Conservation (phyloP, 2,329 filamentous ascomycete species). For the Eutypella sp. region DNA sequence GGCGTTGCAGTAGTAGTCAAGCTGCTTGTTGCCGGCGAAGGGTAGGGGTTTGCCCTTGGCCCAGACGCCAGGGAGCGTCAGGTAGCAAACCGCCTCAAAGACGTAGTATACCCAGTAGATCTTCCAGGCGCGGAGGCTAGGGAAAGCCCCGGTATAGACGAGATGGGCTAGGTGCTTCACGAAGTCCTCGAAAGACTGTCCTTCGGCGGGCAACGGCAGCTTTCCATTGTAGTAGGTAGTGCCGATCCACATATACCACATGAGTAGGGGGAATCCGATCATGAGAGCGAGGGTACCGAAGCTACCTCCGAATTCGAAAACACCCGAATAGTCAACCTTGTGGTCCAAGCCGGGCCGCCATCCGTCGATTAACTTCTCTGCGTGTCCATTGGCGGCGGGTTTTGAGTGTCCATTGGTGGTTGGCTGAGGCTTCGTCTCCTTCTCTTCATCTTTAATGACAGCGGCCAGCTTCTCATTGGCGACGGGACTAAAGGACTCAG, state of each 20-base stretch:
- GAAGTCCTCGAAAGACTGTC: constrained; percentile 68
- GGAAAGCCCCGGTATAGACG: constrained; percentile 80
- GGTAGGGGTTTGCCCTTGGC: constrained; percentile 83
- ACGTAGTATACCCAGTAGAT: constrained; percentile 95
- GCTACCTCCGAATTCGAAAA: constrained; percentile 83
- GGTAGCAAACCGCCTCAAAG: constrained; percentile 78
- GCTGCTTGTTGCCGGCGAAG: constrained; percentile 76
- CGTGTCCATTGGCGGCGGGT: constrained; percentile 23
- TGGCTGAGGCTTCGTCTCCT: constrained; percentile 8
- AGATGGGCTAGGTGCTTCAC: constrained; percentile 63
- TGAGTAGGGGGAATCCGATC: constrained; percentile 85
- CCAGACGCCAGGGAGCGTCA: constrained; percentile 80
- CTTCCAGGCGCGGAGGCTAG: constrained; percentile 74
- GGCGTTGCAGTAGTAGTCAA: constrained; percentile 92
- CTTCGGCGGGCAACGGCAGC: constrained; percentile 62
- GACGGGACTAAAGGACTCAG: constrained; percentile 25
- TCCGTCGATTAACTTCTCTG: constrained; percentile 43
- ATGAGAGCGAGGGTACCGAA: constrained; percentile 79
- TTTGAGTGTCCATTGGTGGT: constrained; percentile 28
- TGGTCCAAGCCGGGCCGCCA: constrained; percentile 57
- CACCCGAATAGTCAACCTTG: constrained; percentile 58
- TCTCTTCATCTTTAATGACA: constrained; percentile 4
- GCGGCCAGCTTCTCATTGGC: constrained; percentile 22
- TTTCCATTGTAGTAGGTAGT: constrained; percentile 87
- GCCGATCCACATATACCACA: constrained; percentile 99